phyloP scores from a whole-genome alignment of 169 alveolate genomes.

The Babesia ovata region DNA sequence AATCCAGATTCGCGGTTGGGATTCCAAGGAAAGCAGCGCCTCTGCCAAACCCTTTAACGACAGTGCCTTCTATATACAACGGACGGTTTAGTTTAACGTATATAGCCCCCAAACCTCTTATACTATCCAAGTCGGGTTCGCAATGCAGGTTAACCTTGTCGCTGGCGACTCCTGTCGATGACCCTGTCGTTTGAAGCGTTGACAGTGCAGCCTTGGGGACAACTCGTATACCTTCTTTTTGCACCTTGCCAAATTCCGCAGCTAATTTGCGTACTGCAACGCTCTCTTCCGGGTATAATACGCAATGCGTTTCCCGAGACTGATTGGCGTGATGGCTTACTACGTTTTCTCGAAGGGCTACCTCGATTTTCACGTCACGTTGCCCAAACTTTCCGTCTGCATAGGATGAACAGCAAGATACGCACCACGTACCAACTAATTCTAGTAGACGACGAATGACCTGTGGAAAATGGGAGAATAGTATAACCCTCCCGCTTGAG shows the following conservation, averaged over 20 bases:
- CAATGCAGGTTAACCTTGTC: conserved; percentile 14
- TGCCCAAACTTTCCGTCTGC: too few species aligned
- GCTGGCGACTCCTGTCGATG: not conserved
- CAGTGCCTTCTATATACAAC: conserved; percentile 24
- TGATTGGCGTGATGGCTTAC: not conserved
- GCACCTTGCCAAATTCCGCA: not conserved
- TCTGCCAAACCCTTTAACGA: conserved; percentile 49
- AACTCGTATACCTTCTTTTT: not conserved
- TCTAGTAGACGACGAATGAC: not conserved
- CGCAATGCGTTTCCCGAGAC: not conserved
- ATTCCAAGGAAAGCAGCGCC: conserved; percentile 53
- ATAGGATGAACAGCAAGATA: too few species aligned
- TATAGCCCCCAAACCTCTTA: not conserved
- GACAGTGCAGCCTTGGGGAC: too few species aligned
- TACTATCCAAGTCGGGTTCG: not conserved
- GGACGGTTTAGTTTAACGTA: conserved; percentile 21
- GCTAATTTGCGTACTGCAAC: not conserved
- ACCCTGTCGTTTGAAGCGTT: not conserved
- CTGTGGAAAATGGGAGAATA: not conserved
- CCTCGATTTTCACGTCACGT: not conserved
- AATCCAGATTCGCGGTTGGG: conserved; percentile 60
- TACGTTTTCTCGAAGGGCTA: conserved; percentile 1
- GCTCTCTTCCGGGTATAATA: conserved; percentile 24
- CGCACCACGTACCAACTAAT: conserved; percentile 3
- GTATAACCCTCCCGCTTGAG: not conserved